These are phyloP conservation scores for Plasmodium sp. DNA, from an alignment of 169 alveolate genomes.

Conservation along the genomic window DNA sequence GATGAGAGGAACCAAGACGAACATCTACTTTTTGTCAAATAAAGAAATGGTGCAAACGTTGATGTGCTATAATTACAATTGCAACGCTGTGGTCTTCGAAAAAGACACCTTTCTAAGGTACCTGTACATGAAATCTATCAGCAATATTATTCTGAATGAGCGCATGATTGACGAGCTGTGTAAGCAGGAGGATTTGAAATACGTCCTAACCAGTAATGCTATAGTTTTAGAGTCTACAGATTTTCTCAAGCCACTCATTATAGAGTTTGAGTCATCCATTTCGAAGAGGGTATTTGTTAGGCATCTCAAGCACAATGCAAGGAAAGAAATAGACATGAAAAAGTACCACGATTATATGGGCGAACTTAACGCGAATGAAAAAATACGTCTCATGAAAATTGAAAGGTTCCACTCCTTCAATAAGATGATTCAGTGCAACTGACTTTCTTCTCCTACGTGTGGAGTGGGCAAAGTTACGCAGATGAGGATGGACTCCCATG, in stretches of 20 bases:
- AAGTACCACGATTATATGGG: conserved; percentile 13
- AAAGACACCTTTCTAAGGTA: conserved; percentile 43
- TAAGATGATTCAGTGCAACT: background rate
- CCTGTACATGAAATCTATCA: conserved; percentile 25
- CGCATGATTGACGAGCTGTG: conserved; percentile 51
- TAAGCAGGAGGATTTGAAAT: conserved; percentile 32
- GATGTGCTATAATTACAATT: conserved; percentile 50
- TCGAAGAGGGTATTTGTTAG: conserved; percentile 29
- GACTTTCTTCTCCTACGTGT: background rate
- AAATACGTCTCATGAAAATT: conserved; percentile 21
- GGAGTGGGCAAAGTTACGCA: background rate
- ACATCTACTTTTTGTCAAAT: conserved; percentile 36
- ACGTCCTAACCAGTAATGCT: conserved; percentile 46
- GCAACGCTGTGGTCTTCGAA: conserved; percentile 60
- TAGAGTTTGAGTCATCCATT: conserved; percentile 43
- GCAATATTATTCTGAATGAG: conserved; percentile 46
- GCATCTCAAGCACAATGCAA: conserved; percentile 20
- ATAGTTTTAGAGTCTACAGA: conserved; percentile 51
- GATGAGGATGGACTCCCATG: background rate
- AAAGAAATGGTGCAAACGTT: conserved; percentile 38
- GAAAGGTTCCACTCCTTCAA: conserved; percentile 43
- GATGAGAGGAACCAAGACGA: conserved; percentile 54
- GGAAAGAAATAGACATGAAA: conserved; percentile 31
- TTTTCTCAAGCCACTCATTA: conserved; percentile 54
- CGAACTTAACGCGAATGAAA: conserved; percentile 15